Base-by-base conservation (phyloP, 768 basidiomycete species). In the Tephrocybe sp. region DNA sequence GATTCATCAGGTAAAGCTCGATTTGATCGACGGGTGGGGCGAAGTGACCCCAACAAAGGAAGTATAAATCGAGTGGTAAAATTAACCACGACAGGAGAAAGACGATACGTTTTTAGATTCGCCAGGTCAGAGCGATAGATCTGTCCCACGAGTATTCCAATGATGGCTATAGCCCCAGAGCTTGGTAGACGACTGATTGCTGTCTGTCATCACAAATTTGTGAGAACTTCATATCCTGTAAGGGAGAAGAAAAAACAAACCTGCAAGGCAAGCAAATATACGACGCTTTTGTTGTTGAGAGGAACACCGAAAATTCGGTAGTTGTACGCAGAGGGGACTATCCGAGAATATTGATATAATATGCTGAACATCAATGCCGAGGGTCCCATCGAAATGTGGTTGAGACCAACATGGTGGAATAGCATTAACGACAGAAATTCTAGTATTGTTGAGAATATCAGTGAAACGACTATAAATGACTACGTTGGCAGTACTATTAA, bases 51-150 rank as follows among this genome's bases (percentile, higher is more conserved):
- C 7, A 94, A 63, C 15, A 92, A 59, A 0, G 91, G 91, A 4
- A 72, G 67, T 10, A 94, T 61, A 58, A 80, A 80, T 3, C 72
- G 74, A n/a, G 68, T 66, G 12, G 81, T 69, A 52, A 92, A 75
- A 15, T 68, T 63, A 33, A 86, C 72, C 7, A 87, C 53, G 4
- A 73, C 66, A 0, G 75, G 76, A 0, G 93, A 81, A 22, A 95
- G 65, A 21, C 93, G 83, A 72, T 91, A 94, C 3, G 77, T 66
- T 60, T 94, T 93, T 42, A 94, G 75, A 46, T 81, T 82, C 15
- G 88, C 77, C 13, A 92, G 61, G 61, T 94, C 91, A 7, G 91
- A 86, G 31, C 91, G 86, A 63, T 94, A 95, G 29, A 91, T 69
- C 57, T 84, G 80, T 1, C 93, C 91, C 5, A 80, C 69, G 8